Conservation (phyloP, 495 filamentous ascomycete genomes). For the Aspergillus conjunctus region DNA sequence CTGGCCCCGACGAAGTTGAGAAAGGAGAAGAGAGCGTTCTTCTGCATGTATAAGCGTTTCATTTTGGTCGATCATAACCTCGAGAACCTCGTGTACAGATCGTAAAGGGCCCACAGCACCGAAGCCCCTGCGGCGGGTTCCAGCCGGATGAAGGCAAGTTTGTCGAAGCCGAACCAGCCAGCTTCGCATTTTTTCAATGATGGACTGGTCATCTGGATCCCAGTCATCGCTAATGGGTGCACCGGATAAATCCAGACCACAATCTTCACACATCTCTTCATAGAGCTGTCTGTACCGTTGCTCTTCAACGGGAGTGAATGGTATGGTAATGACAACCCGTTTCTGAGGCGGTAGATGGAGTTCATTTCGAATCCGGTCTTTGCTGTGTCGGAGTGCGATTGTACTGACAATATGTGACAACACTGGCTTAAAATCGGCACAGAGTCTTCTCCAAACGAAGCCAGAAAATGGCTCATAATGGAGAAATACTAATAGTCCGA, state of each 20-base stretch:
- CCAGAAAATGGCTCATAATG: constrained; percentile 72
- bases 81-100: constrained; percentile 82
- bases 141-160: constrained; percentile 80
- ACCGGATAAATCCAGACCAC: constrained; percentile 66
- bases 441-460: constrained; percentile 68
- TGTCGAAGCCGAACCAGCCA: constrained; percentile 77
- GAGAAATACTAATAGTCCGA: constrained; percentile 79
- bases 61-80: constrained; percentile 85
- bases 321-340: constrained; percentile 82
- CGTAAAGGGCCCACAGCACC: constrained; percentile 66
- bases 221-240: constrained; percentile 59
- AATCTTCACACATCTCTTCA: constrained; percentile 68
- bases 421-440: constrained; percentile 55
- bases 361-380: constrained; percentile 74
- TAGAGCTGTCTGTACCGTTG: constrained; percentile 78
- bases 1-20: constrained; percentile 69
- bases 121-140: constrained; percentile 66
- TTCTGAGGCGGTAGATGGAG: constrained; percentile 69
- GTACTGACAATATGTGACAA: constrained; percentile 66
- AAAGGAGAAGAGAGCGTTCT: constrained; percentile 63
- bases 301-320: constrained; percentile 86
- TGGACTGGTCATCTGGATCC: constrained; percentile 58
- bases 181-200: constrained; percentile 65
- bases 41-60: constrained; percentile 63
- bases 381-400: constrained; percentile 83